These are phyloP conservation scores for Pseudogymnoascus sp. DNA, from an alignment of 2,329 filamentous ascomycete species.

Conservation along the genomic window DNA sequence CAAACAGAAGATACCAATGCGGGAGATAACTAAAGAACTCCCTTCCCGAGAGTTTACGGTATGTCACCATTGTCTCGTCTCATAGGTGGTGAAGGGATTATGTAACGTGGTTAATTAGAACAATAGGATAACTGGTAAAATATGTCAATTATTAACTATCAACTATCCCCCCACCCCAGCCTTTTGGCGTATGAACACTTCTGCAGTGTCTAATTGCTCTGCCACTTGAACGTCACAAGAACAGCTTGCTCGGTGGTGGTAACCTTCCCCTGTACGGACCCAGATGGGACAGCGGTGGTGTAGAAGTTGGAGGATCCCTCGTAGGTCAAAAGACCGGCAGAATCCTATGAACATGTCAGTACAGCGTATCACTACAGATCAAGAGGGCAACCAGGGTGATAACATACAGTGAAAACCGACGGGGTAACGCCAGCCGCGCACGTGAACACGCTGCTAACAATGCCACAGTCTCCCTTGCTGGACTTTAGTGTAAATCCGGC, in stretches of 20 bases:
- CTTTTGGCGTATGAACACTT: background rate
- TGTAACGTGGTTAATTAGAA: background rate
- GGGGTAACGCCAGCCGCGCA: constrained; percentile 42
- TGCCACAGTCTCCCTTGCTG: constrained; percentile 49
- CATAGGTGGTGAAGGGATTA: background rate
- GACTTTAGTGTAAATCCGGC: constrained; percentile 40
- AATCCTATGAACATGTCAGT: constrained; percentile 12
- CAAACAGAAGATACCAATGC: too few relatives aligned
- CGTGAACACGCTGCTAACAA: constrained; percentile 43
- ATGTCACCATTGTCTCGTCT: background rate
- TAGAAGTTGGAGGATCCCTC: constrained; percentile 25
- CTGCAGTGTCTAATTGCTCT: constrained; percentile 10
- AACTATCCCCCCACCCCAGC: background rate
- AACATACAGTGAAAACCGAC: constrained; percentile 29
- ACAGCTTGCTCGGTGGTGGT: constrained; percentile 22
- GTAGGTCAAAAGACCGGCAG: constrained; percentile 21
- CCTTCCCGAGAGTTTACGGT: background rate
- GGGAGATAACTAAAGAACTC: background rate
- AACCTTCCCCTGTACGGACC: constrained; percentile 25
- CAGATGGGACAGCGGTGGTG: constrained; percentile 26
- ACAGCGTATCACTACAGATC: background rate
- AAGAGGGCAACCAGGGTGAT: background rate
- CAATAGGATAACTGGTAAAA: background rate
- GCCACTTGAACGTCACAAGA: constrained; percentile 27
- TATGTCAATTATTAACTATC: background rate